These are phyloP conservation scores for Rhodocollybia butyracea DNA, from an alignment of 768 basidiomycete genomes.

Conservation along the genomic window DNA sequence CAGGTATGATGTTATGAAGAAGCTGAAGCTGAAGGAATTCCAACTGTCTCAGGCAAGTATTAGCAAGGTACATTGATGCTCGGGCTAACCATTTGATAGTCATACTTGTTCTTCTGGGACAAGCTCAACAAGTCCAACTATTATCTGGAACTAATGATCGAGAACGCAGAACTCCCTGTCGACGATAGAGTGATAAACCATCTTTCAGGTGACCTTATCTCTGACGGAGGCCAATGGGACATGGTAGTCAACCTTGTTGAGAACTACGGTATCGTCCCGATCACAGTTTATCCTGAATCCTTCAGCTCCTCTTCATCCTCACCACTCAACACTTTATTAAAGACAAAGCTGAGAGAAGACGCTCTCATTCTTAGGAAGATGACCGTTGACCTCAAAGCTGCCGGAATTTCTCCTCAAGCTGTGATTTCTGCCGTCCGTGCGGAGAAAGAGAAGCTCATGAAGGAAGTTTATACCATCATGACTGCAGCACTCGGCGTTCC, in stretches of 20 bases:
- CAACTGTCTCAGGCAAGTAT: constrained; percentile 80
- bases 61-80: neutral
- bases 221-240: constrained; percentile 95
- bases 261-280: constrained; percentile 87
- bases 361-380: constrained; percentile 76
- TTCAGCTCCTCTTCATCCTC: constrained; percentile 73
- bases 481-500: constrained; percentile 86
- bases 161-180: constrained; percentile 74
- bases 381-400: constrained; percentile 47
- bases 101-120: constrained; percentile 95
- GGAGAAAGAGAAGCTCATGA: constrained; percentile 83
- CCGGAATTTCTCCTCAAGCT: constrained; percentile 43
- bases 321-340: constrained; percentile 75
- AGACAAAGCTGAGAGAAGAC: constrained; percentile 90
- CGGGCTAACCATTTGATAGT: constrained; percentile 35
- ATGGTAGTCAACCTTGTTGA: constrained; percentile 64
- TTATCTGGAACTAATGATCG: constrained; percentile 84
- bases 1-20: constrained; percentile 85
- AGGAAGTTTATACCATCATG: constrained; percentile 81
- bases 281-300: constrained; percentile 79
- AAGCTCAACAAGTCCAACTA: constrained; percentile 93
- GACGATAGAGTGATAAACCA: constrained; percentile 82
- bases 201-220: constrained; percentile 74
- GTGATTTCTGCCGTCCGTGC: constrained; percentile 57
- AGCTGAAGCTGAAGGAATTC: constrained; percentile 82